Base-by-base conservation (phyloP, 306 rosid species). In the Gastrolobium bilobum region DNA sequence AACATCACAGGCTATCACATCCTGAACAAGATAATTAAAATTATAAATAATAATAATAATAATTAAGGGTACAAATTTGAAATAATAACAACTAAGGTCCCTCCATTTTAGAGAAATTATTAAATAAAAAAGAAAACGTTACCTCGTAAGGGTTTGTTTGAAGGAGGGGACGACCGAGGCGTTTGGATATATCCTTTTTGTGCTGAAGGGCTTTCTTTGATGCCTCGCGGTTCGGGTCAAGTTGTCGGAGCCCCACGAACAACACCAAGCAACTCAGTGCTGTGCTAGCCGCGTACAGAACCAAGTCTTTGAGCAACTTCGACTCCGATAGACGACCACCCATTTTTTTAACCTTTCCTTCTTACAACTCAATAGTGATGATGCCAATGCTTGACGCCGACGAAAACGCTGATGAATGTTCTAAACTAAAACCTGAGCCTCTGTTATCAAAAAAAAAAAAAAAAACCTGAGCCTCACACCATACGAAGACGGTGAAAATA, bases 1-100 rank as follows among this genome's bases (percentile, higher is more conserved):
- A 70, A 96, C 98, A 86, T 96, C 98, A 20, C 99, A 85, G 10
- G 99, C 99, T 68, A 96, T 89, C 31, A 96, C 98, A 87, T 96
- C 99, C 99, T 96, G 88, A 53, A 79, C 66, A 13, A 73, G 46
- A 71, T 10, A 34, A 68, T 73, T n/a, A n/a, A n/a, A n/a, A n/a
- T n/a, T n/a, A n/a, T n/a, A n/a, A n/a, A 53, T 1, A 20, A 20
- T 20, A 20, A 20, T 20, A 20, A 20, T 20, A 20, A 73, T 1
- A n/a, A 83, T 58, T 15, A 68, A 82, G 52, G 46, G 31, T 43
- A 57, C 68, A 68, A 37, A 40, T 52, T 76, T 37, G 67, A 48
- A 38, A 34, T 39, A 20, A 20, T 20, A 20, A 20, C 26, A 20
- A 20, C 26, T 20, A 20, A 20, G 26, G 26, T 20, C 26, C 26